These are phyloP conservation scores for Tricholoma matsutake DNA, from an alignment of 768 basidiomycete genomes.

Conservation along the genomic window DNA sequence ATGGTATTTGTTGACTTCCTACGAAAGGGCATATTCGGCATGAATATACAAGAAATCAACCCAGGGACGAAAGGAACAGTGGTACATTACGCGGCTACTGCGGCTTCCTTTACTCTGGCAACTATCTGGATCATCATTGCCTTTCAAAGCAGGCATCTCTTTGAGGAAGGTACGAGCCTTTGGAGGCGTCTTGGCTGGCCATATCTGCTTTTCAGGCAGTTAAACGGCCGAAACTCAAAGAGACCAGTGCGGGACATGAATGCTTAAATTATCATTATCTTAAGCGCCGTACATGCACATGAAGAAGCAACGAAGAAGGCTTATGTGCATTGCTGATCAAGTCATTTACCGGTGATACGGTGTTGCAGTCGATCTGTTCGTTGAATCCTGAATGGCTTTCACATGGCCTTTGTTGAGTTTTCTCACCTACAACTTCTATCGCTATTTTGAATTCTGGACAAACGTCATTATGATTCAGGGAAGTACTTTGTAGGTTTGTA, in stretches of 20 bases:
- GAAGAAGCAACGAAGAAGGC: no score
- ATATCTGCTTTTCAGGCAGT: slow-evolving; percentile 16
- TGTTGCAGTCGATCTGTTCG: no score
- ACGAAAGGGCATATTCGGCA: slow-evolving; percentile 51
- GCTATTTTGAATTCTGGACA: no score
- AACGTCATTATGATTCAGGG: no score
- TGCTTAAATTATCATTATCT: background rate
- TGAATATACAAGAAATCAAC: slow-evolving; percentile 50
- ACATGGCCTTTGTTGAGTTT: no score
- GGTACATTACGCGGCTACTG: slow-evolving; percentile 37
- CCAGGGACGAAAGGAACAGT: slow-evolving; percentile 34
- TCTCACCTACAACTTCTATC: no score
- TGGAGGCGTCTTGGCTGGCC: slow-evolving; percentile 37
- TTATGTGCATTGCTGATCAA: no score
- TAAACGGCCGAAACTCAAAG: background rate
- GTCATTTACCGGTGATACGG: no score
- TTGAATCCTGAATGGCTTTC: no score
- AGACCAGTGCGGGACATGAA: background rate
- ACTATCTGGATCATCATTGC: slow-evolving; percentile 57
- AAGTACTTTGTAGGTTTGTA: no score
- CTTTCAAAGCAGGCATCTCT: slow-evolving; percentile 46
- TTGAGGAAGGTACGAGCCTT: slow-evolving; percentile 23
- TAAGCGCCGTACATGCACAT: no score
- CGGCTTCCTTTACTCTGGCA: slow-evolving; percentile 44
- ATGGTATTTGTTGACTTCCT: background rate